These are phyloP conservation scores for Boletus edulis DNA, from an alignment of 768 basidiomycete species.

Conservation along the genomic window DNA sequence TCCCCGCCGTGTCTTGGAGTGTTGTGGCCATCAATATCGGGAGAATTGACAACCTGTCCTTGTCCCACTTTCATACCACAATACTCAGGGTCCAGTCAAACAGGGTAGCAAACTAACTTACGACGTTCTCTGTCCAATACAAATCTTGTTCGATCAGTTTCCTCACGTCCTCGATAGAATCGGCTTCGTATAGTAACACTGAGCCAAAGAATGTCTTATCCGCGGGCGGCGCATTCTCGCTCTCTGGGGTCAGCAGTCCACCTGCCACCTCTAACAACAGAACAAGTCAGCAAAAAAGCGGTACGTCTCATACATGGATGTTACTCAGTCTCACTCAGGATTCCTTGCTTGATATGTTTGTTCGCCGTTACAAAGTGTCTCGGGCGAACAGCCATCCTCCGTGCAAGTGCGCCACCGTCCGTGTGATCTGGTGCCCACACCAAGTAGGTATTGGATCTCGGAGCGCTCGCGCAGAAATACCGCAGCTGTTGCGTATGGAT, in stretches of 20 bases:
- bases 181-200: constrained; percentile 51
- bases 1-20: constrained; percentile 24
- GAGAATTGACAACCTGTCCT: constrained; percentile 48
- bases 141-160: constrained; percentile 41
- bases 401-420: constrained; percentile 53
- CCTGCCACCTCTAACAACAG: constrained; percentile 48
- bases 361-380: constrained; percentile 50
- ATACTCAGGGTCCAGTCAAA: not conserved
- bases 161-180: constrained; percentile 44
- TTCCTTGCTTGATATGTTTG: constrained; percentile 38
- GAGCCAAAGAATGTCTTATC: constrained; percentile 64
- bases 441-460: constrained; percentile 27
- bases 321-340: constrained; percentile 45
- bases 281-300: constrained; percentile 6
- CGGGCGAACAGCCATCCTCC: constrained; percentile 54
- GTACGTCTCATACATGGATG: constrained; percentile 3
- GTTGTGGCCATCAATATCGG: constrained; percentile 43
- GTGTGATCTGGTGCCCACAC: constrained; percentile 69
- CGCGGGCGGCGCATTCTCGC: constrained; percentile 40
- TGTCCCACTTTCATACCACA: constrained; percentile 49
- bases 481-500: constrained; percentile 4
- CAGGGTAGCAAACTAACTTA: constrained; percentile 27
- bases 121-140: constrained; percentile 43
- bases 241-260: constrained; percentile 58
- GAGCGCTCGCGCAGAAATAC: constrained; percentile 8